Conservation (phyloP, 2,329 filamentous ascomycete species). For the Paecilomyces variotii region DNA sequence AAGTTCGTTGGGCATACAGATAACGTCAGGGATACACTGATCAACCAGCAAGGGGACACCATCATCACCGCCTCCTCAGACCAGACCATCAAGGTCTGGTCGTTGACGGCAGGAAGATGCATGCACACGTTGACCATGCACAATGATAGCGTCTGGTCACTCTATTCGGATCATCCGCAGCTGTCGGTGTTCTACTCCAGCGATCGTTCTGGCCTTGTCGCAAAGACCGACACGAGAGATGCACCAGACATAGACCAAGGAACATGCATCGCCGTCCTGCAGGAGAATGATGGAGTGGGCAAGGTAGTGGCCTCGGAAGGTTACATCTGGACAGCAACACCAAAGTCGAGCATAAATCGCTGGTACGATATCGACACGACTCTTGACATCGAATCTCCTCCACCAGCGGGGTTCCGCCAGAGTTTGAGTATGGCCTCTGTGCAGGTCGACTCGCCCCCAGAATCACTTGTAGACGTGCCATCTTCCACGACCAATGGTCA, state of each 20-base stretch:
- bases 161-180: constrained; percentile 80
- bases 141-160: constrained; percentile 93
- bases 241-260: constrained; percentile 76
- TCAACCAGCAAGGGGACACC: constrained; percentile 80
- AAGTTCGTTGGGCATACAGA: constrained; percentile 97
- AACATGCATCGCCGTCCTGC: constrained; percentile 78
- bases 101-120: constrained; percentile 85
- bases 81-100: constrained; percentile 97
- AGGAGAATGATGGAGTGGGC: constrained; percentile 70
- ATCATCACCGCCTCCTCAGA: constrained; percentile 93
- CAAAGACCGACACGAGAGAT: constrained; percentile 84
- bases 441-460: constrained; percentile 22
- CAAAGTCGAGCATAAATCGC: constrained; percentile 83
- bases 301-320: constrained; percentile 58
- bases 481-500: constrained; percentile 22
- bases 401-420: constrained; percentile 42
- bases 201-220: constrained; percentile 86
- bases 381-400: constrained; percentile 51
- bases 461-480: constrained; percentile 26
- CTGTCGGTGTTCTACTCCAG: constrained; percentile 90
- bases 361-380: constrained; percentile 82
- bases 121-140: constrained; percentile 99
- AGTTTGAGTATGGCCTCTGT: constrained; percentile 45
- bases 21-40: constrained; percentile 82
- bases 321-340: constrained; percentile 83